Evolutionary conservation across 1,284 basidiomycete genomes (phyloP), one percentile per base, ranked within the genome.

Genomic region (Apiotrichum gamsii): DNA sequence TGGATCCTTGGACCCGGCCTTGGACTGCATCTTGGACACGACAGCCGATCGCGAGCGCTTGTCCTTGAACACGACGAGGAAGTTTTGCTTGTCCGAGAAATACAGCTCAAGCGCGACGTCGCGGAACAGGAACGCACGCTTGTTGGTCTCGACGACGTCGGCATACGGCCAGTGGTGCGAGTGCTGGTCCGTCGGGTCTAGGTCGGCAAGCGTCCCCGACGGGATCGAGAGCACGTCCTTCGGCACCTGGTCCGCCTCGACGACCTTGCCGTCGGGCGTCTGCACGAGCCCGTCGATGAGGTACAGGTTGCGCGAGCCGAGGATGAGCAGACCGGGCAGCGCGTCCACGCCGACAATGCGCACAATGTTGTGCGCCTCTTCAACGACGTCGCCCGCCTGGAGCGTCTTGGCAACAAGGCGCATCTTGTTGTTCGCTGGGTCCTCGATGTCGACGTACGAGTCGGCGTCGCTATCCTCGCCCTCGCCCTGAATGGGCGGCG

Each of bases 281-380:
- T 94, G 87, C 14, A 94, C 85, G n/a, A 95, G 76, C 6, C 91
- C 90, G 61, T 96, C 90, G 14, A 96, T 75, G 75, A 96, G 84
- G 61, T 96, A 96, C 8, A 96, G 71, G 61, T 91, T 87, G 4
- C 81, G 83, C 43, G 79, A 78, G 15, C 90, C 91, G 21, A 91
- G 78, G 40, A 96, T 91, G 20, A 95, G 76, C 8, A 96, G 76
- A 3, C 90, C 89, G 47, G 90, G 89, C 84, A 56, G 50, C 2
- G 43, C 87, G 67, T 93, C 90, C 1, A 93, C 87, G 0, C 89
- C 90, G 24, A 82, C 82, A 43, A 93, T 82, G 14, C 88, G 80
- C 8, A 87, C 85, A 39, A 91, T 86, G 19, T 89, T 93, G 53
- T 65, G 63, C 11, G 65, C 85, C n/a, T 86, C 87, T 59, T 94